A percentile compares a stretch with the other conserved stretches of the same genome.
These are phyloP conservation scores for Trypanosoma cruzi DNA, from an alignment of 208 protist species.

Conservation along the genomic window DNA sequence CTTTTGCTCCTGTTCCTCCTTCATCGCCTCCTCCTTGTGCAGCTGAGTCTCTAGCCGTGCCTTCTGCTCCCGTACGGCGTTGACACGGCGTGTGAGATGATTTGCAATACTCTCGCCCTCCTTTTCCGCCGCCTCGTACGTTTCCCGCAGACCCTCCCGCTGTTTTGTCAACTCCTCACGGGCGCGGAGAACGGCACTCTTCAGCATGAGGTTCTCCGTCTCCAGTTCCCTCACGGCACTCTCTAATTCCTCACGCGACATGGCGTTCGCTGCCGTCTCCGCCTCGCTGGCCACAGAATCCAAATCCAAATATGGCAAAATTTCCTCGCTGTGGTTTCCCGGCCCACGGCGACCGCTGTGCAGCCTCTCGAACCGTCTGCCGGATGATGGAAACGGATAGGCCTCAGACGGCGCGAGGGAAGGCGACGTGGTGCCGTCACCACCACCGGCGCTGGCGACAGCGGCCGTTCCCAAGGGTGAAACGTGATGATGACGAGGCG, in stretches of 20 bases:
- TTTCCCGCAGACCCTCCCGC: conserved; percentile 54
- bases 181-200: conserved; percentile 45
- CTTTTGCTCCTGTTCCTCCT: conserved; percentile 41
- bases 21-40: conserved; percentile 20
- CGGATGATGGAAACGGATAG: not conserved
- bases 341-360: conserved; percentile 1
- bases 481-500: not conserved
- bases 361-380: not conserved
- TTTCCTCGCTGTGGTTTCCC: conserved; percentile 3
- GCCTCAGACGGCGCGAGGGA: conserved; percentile 3
- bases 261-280: conserved; percentile 42
- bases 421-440: not conserved
- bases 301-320: not conserved
- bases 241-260: conserved; percentile 47
- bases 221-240: conserved; percentile 44
- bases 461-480: too few species aligned
- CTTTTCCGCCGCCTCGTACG: conserved; percentile 56
- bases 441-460: not conserved
- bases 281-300: conserved; percentile 27
- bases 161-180: conserved; percentile 44
- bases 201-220: conserved; percentile 46
- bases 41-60: conserved; percentile 42
- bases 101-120: conserved; percentile 79
- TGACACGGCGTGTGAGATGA: conserved; percentile 63
- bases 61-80: conserved; percentile 49